These are phyloP conservation scores for Mixia osmundae DNA, from an alignment of 1,284 basidiomycete species.

Conservation along the genomic window DNA sequence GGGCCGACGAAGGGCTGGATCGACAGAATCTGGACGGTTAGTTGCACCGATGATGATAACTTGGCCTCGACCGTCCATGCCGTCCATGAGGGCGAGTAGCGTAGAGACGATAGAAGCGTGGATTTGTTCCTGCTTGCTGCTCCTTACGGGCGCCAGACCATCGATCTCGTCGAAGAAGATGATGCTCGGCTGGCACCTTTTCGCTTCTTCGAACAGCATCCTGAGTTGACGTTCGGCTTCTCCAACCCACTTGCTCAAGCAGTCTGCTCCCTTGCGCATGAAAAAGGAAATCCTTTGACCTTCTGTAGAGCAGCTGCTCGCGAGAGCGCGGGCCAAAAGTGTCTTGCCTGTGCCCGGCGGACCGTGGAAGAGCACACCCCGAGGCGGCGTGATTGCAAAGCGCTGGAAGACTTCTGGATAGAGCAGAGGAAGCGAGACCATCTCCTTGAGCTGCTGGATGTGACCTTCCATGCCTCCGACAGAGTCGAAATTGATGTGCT, in stretches of 20 bases:
- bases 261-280: conserved; percentile 99
- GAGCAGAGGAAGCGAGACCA: conserved; percentile 83
- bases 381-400: conserved; percentile 81
- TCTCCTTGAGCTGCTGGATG: conserved; percentile 92
- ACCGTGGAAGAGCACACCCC: conserved; percentile 92
- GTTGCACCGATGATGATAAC: conserved; percentile 98
- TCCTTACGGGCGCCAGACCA: conserved; percentile 87
- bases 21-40: conserved; percentile 87
- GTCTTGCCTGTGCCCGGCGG: conserved; percentile 91
- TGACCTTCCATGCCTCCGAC: conserved; percentile 94
- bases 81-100: conserved; percentile 90
- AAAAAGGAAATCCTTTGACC: conserved; percentile 91
- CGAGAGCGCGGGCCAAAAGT: conserved; percentile 72
- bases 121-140: conserved; percentile 96
- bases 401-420: conserved; percentile 96
- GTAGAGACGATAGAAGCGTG: conserved; percentile 96
- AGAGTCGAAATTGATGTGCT: conserved; percentile 83
- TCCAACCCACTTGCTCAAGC: conserved; percentile 96
- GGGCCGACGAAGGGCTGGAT: conserved; percentile 79
- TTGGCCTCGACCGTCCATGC: conserved; percentile 93
- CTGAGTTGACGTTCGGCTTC: conserved; percentile 93
- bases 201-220: conserved; percentile 87
- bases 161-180: conserved; percentile 99
- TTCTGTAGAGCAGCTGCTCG: conserved; percentile 71
- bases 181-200: conserved; percentile 75